Conservation (phyloP, 1,139 yeast genomes). For the Protomyces macrosporus region DNA sequence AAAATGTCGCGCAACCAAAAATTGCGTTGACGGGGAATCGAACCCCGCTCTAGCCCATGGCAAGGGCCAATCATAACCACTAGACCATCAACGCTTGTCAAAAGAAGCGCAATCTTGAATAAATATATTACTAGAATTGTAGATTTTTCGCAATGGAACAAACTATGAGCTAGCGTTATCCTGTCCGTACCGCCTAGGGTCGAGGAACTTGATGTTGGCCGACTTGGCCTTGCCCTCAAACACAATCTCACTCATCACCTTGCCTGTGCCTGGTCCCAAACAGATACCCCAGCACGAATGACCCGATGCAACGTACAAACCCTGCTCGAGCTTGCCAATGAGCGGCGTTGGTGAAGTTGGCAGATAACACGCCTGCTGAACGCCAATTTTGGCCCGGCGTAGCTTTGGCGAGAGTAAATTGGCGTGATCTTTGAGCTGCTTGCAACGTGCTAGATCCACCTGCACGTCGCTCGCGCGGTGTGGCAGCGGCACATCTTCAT, state of each 20-base stretch:
- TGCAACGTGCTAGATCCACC: constrained; percentile 82
- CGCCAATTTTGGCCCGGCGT: constrained; percentile 67
- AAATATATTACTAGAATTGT: too few species aligned
- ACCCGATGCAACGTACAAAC: constrained; percentile 77
- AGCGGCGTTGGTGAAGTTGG: constrained; percentile 94
- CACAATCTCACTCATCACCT: constrained; percentile 78
- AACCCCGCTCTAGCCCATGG: constrained; percentile 3
- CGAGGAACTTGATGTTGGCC: constrained; percentile 74
- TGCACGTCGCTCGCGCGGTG: constrained; percentile 92
- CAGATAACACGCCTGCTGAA: constrained; percentile 89
- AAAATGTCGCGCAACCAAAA: background rate
- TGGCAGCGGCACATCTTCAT: constrained; percentile 81
- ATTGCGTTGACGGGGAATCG: constrained; percentile 1
- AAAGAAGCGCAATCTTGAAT: too few species aligned
- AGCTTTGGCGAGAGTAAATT: constrained; percentile 70
- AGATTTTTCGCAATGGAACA: too few species aligned
- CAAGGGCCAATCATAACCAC: constrained; percentile 2
- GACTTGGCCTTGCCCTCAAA: constrained; percentile 77
- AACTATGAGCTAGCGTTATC: too few species aligned
- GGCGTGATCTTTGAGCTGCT: constrained; percentile 75
- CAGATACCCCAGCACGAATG: constrained; percentile 99
- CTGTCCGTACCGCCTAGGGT: constrained; percentile 46
- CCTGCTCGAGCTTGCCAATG: constrained; percentile 82
- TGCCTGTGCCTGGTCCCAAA: constrained; percentile 95
- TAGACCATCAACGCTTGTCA: constrained; percentile 1